Conservation (phyloP, 805 yeast species). For the Candida peoriensis region DNA sequence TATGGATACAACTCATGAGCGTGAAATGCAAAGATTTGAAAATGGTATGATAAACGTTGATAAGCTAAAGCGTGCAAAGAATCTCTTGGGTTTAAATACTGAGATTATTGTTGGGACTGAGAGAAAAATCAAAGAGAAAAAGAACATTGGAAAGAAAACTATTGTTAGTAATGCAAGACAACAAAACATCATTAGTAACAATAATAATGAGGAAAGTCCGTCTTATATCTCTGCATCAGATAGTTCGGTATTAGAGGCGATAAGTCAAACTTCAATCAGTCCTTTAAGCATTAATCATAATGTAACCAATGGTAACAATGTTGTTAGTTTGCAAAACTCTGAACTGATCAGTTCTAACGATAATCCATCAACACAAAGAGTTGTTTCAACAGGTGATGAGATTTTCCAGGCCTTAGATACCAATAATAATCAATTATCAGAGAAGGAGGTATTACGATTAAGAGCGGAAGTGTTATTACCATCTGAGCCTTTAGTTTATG, state of each 20-base stretch:
- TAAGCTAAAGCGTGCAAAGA: slow-evolving; percentile 64
- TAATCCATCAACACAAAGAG: no score
- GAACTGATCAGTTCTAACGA: no score
- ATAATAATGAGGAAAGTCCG: neutral
- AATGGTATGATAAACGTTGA: slow-evolving; percentile 69
- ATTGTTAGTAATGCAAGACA: slow-evolving; percentile 6
- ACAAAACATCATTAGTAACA: slow-evolving; percentile 3
- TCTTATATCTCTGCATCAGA: slow-evolving; percentile 1
- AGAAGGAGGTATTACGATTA: slow-evolving; percentile 50
- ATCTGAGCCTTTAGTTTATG: slow-evolving; percentile 39
- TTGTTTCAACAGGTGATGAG: slow-evolving; percentile 9
- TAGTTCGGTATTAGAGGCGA: slow-evolving; percentile 9
- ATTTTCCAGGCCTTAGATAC: slow-evolving; percentile 7
- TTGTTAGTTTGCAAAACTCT: neutral
- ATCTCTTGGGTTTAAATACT: slow-evolving; percentile 75
- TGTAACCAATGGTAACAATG: neutral
- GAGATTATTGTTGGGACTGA: slow-evolving; percentile 81
- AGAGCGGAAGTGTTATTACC: slow-evolving; percentile 61
- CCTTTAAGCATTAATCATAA: slow-evolving; percentile 19
- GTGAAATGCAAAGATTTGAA: slow-evolving; percentile 16
- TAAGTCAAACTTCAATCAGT: slow-evolving; percentile 21
- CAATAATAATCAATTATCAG: slow-evolving; percentile 30
- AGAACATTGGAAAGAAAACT: slow-evolving; percentile 11
- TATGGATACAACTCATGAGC: slow-evolving; percentile 19
- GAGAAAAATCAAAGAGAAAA: slow-evolving; percentile 28